These are phyloP conservation scores for Sphagnum tenellum DNA, from an alignment of 225 moss, liverwort and hornwort genomes.

Conservation along the genomic window DNA sequence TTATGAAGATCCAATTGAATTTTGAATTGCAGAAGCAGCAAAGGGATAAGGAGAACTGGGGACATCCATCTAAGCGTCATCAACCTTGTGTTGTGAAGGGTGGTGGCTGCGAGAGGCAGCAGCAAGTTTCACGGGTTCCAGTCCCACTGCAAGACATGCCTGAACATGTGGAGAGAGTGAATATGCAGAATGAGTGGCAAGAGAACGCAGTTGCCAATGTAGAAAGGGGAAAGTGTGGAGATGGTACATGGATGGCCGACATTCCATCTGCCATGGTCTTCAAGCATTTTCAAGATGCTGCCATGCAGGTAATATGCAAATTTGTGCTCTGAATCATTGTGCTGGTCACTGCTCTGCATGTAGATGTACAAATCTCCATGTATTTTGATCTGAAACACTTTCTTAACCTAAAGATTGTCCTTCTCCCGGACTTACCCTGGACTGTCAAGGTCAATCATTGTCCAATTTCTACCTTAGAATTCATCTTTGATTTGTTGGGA, in stretches of 20 bases:
- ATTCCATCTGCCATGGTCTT: constrained; percentile 9
- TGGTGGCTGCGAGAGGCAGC: too few relatives aligned
- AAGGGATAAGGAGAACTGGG: background rate
- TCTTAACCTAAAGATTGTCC: too few relatives aligned
- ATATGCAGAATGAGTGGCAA: background rate
- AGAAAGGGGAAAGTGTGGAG: background rate
- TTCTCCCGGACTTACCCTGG: too few relatives aligned
- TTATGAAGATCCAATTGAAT: too few relatives aligned
- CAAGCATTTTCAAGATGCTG: constrained; percentile 43
- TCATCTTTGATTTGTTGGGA: background rate
- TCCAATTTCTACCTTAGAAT: too few relatives aligned
- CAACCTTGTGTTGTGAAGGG: background rate
- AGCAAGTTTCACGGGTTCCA: background rate
- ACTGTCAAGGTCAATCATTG: too few relatives aligned
- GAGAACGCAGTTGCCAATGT: background rate
- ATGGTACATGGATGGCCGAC: constrained; percentile 2
- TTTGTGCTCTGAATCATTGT: too few relatives aligned
- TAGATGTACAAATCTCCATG: background rate
- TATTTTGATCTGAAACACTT: background rate
- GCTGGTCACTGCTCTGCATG: background rate
- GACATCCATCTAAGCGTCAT: background rate
- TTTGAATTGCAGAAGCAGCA: background rate
- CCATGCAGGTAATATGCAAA: constrained; percentile 18
- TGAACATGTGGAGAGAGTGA: background rate
- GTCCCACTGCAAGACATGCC: background rate